These are phyloP conservation scores for Elymus sibiricus DNA, from an alignment of 176 grass and related monocot genomes.

Conservation along the genomic window DNA sequence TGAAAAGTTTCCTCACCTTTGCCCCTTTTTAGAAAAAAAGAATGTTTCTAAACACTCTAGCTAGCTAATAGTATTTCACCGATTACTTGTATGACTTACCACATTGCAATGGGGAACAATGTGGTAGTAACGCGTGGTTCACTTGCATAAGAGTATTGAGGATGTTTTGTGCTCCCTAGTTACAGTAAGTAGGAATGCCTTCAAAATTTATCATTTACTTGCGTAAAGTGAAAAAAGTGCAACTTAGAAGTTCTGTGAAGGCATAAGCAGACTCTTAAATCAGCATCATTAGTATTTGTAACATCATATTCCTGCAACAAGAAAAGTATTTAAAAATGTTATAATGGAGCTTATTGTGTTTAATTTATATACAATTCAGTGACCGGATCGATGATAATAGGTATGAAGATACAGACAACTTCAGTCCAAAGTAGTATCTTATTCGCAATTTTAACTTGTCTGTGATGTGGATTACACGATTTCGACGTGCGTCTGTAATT, in stretches of 20 bases:
- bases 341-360: background rate
- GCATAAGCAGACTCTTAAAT: background rate
- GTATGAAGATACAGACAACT: background rate
- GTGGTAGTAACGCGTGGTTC: background rate
- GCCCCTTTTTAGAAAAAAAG: background rate
- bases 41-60: background rate
- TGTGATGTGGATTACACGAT: background rate
- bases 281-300: background rate
- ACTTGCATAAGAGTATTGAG: background rate
- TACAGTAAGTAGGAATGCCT: background rate
- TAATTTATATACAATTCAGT: background rate
- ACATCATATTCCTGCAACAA: background rate
- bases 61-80: background rate
- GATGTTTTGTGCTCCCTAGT: background rate
- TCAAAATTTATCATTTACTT: background rate
- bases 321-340: background rate
- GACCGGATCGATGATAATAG: background rate
- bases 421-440: background rate
- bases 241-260: background rate
- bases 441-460: background rate
- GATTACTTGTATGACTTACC: background rate
- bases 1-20: background rate
- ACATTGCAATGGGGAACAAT: background rate
- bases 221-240: background rate
- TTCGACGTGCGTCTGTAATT: background rate